Conservation (phyloP, 805 yeast genomes). For the Metschnikowia aberdeeniae region DNA sequence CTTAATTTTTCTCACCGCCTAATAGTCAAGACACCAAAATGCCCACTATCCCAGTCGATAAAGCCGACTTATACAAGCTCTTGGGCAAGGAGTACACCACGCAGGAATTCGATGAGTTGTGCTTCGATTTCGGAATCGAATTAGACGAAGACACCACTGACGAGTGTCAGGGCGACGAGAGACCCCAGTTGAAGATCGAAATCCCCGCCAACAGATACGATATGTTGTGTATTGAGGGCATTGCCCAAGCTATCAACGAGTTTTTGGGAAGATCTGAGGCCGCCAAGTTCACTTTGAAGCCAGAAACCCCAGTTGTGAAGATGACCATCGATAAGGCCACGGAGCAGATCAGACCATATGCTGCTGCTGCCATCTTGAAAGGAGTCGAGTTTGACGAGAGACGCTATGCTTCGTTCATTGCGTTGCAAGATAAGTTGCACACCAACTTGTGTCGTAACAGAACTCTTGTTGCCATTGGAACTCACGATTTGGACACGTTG, state of each 20-base stretch:
- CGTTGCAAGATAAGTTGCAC: constrained; percentile 94
- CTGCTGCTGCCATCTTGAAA: constrained; percentile 91
- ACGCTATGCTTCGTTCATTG: constrained; percentile 89
- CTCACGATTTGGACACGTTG: constrained; percentile 86
- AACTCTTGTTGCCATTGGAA: constrained; percentile 96
- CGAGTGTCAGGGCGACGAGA: constrained; percentile 64
- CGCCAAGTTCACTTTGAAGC: constrained; percentile 64
- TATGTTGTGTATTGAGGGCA: constrained; percentile 96
- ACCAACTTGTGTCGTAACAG: constrained; percentile 95
- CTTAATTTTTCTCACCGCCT: constrained; percentile 10
- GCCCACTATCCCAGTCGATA: constrained; percentile 98
- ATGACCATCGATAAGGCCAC: constrained; percentile 77
- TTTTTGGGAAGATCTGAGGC: constrained; percentile 66
- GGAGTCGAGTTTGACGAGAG: constrained; percentile 77
- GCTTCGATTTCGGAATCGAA: constrained; percentile 97
- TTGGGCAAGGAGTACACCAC: constrained; percentile 63
- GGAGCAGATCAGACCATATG: constrained; percentile 77
- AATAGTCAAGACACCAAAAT: constrained; percentile 35
- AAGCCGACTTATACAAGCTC: constrained; percentile 81
- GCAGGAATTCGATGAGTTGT: constrained; percentile 92
- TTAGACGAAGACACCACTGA: constrained; percentile 95
- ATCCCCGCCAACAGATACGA: constrained; percentile 98
- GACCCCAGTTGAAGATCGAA: constrained; percentile 96
- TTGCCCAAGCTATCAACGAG: constrained; percentile 90
- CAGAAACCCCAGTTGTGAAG: constrained; percentile 55